phyloP scores from a whole-genome alignment of 1,139 yeast genomes.

The Debaryomyces nepalensis region DNA sequence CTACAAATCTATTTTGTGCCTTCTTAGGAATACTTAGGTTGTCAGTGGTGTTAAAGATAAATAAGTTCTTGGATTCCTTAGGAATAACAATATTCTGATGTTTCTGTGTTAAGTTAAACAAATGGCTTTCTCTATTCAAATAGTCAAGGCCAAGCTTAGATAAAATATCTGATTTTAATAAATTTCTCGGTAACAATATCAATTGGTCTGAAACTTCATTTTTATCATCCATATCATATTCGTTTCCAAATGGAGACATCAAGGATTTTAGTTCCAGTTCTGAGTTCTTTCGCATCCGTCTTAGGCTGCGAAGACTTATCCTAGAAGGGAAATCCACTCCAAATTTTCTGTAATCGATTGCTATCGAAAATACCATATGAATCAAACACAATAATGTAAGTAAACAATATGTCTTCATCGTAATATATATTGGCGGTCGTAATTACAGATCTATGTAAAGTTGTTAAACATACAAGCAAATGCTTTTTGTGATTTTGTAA shows the following conservation, averaged over 20 bases:
- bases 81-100: slow-evolving; percentile 28
- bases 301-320: slow-evolving; percentile 12
- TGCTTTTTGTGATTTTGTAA: slow-evolving; percentile 2
- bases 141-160: slow-evolving; percentile 27
- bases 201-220: slow-evolving; percentile 19
- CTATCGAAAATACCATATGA: slow-evolving; percentile 1
- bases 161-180: slow-evolving; percentile 25
- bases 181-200: slow-evolving; percentile 28
- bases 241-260: slow-evolving; percentile 12
- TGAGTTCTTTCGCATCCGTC: slow-evolving; percentile 18
- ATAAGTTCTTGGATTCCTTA: slow-evolving; percentile 33
- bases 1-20: slow-evolving; percentile 9
- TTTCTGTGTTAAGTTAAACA: slow-evolving; percentile 17
- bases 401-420: slow-evolving; percentile 3
- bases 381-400: background rate
- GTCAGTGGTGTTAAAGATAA: slow-evolving; percentile 38
- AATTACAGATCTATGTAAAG: background rate
- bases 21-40: slow-evolving; percentile 20
- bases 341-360: slow-evolving; percentile 5
- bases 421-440: slow-evolving; percentile 1
- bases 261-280: slow-evolving; percentile 20
- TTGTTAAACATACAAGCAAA: background rate
- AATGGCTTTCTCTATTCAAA: slow-evolving; percentile 19
- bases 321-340: slow-evolving; percentile 9
- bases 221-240: slow-evolving; percentile 3